phyloP scores from a whole-genome alignment of 768 basidiomycete genomes.

The Russula sp. region DNA sequence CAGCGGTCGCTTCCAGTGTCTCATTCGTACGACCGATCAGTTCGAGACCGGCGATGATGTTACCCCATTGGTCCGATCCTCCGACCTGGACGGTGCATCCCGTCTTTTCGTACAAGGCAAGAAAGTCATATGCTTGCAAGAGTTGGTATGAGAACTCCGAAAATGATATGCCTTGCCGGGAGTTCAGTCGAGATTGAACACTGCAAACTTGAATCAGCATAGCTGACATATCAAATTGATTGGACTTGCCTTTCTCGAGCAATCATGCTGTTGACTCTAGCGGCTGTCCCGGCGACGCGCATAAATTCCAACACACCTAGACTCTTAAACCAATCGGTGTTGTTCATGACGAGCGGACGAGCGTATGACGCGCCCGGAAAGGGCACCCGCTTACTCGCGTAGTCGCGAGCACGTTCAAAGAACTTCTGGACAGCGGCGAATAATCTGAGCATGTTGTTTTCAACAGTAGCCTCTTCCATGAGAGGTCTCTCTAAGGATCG shows the following conservation, averaged over 20 bases:
- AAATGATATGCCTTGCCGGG: slow-evolving; percentile 90
- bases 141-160: slow-evolving; percentile 98
- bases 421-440: slow-evolving; percentile 62
- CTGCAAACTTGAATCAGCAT: slow-evolving; percentile 35
- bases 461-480: slow-evolving; percentile 52
- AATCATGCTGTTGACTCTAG: slow-evolving; percentile 85
- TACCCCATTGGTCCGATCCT: slow-evolving; percentile 98
- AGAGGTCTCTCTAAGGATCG: slow-evolving; percentile 73
- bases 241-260: slow-evolving; percentile 72
- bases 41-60: slow-evolving; percentile 90
- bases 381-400: slow-evolving; percentile 38
- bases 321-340: slow-evolving; percentile 71
- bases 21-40: slow-evolving; percentile 61
- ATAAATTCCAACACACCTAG: slow-evolving; percentile 81
- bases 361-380: slow-evolving; percentile 14
- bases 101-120: slow-evolving; percentile 56
- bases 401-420: slow-evolving; percentile 57
- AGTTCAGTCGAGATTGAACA: slow-evolving; percentile 72
- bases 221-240: background rate
- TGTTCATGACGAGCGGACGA: slow-evolving; percentile 48
- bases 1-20: slow-evolving; percentile 6
- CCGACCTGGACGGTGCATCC: slow-evolving; percentile 86
- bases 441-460: slow-evolving; percentile 60
- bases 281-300: slow-evolving; percentile 69
- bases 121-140: slow-evolving; percentile 94